Base-by-base conservation (phyloP, 2,329 filamentous ascomycete species). In the Beauveria brongniartii region DNA sequence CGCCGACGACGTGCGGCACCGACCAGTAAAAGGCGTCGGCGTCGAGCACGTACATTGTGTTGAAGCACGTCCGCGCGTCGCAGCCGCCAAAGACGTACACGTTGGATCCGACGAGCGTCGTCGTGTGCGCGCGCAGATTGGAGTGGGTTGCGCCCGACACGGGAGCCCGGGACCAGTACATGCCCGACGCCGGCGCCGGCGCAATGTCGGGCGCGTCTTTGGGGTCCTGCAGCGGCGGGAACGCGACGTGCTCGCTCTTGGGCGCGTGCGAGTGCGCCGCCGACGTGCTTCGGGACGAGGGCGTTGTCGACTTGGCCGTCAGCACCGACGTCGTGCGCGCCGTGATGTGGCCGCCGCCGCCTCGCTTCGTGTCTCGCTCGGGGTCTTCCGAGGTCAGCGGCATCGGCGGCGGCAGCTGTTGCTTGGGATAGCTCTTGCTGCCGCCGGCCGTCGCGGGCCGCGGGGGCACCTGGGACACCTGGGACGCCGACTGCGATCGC, bases 21-120 rank as follows among this genome's bases (percentile, higher is more conserved):
- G 83, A 87, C 84, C 86, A 89, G 72, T 87, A 82, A 72, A 88
- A 89, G 34, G 85, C 80, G 72, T 89, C 86, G 53, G 85, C 85
- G 68, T 89, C 86, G 56, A 89, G 75, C 18, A 89, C 84, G 69
- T 88, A 88, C 50, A 89, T 72, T 67, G 86, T 83, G 72, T 87
- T 88, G 73, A 89, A 89, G 73, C 86, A 89, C 7, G 84, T 78
- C 41, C 80, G 78, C 56, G 83, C 78, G 71, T 89, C 85, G 72
- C 86, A 89, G 12, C 86, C 86, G 28, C 86, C 86, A 69, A 89
- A 89, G 22, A 89, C 78, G 69, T 82, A 89, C 60, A 89, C 78
- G 67, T 84, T 88, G 59, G 83, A 87, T 10, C 85, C 86, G 47
- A 89, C 77, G 37, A 88, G 74, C 22, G 86, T 87, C 37, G 83